Base-by-base conservation (phyloP, 2,329 filamentous ascomycete genomes). In the Colletotrichum kahawae region DNA sequence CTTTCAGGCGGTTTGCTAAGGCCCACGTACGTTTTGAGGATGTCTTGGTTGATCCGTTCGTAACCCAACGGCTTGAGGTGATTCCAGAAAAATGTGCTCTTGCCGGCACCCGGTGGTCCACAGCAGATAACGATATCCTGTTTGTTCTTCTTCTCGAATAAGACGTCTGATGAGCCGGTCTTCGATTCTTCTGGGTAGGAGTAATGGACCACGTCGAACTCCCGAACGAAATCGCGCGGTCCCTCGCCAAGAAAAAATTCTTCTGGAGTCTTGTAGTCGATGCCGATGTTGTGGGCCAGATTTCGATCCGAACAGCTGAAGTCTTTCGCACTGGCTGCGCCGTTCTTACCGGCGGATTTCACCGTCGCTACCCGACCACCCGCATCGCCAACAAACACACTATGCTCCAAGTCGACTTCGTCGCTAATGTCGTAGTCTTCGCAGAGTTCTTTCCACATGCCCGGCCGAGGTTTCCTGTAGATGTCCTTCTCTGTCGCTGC, bases 351-450 rank as follows among this genome's bases (percentile, higher is more conserved):
- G n/a, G 70, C 54, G 62, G 59, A 57, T 21, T 72, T 69, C 9
- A 80, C 87, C 88, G 18, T 91, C 77, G 91, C 87, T 78, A 86
- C 80, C 81, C 92, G 88, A 1, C 92, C 92, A 14, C 90, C 92
- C 8, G 97, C 97, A 85, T 99, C 97, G 59, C 97, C 97, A 59
- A 99, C 92, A 81, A 98, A 98, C 77, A 98, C 88, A 29, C 95
- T 97, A 4, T 88, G 86, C 18, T 90, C 85, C 38, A 94, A 82
- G 82, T 98, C 93, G n/a, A 98, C 84, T 2, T 86, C 85, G 7
- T 87, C 85, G 59, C 90, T 84, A 2, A 94, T 85, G 62, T 88
- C 89, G 77, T 92, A 90, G 79, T 95, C 92, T 0, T 89, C 84
- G 77, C 87, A 88, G 5, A 90, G 77, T 78, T 90, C 88, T 1